Conservation (phyloP, 192 early-diverging fungal genomes). For the Phycomyces nitens region DNA sequence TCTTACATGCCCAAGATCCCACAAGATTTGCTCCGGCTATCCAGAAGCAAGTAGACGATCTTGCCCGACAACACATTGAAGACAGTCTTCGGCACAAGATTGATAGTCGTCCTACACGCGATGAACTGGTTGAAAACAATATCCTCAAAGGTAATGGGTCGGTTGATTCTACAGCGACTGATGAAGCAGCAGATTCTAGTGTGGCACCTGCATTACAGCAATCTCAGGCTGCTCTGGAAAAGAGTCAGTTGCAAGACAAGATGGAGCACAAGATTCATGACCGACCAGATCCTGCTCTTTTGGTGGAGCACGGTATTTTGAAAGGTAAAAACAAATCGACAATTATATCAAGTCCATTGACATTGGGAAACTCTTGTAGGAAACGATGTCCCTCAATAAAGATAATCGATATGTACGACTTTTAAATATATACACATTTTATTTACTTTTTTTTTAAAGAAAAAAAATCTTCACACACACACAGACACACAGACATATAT, state of each 20-base stretch:
- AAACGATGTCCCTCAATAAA: too few relatives aligned
- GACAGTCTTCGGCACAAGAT: conserved; percentile 58
- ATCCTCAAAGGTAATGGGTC: conserved; percentile 48
- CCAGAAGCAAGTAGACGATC: conserved; percentile 44
- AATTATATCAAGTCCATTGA: background rate
- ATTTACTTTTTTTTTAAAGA: too few relatives aligned
- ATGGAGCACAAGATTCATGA: conserved; percentile 48
- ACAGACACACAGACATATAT: too few relatives aligned
- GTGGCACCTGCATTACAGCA: conserved; percentile 49
- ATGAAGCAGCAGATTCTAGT: too few relatives aligned
- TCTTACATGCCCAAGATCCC: background rate
- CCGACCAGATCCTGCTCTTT: conserved; percentile 36
- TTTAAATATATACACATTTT: too few relatives aligned
- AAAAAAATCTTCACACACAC: too few relatives aligned
- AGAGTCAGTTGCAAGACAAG: conserved; percentile 39
- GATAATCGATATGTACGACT: too few relatives aligned
- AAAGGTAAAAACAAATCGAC: conserved; percentile 15
- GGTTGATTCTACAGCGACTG: too few relatives aligned
- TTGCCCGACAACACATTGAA: conserved; percentile 45
- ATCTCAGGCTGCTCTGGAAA: conserved; percentile 43
- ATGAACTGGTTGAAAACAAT: conserved; percentile 52
- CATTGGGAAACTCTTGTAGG: too few relatives aligned
- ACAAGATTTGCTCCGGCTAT: conserved; percentile 42
- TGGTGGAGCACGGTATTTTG: conserved; percentile 61
- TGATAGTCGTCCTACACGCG: conserved; percentile 46